A percentile compares a stretch with the other conserved stretches of the same genome.
Evolutionary conservation across 331 rosid species (phyloP).

Genomic region (Pyracantha coccinea): DNA sequence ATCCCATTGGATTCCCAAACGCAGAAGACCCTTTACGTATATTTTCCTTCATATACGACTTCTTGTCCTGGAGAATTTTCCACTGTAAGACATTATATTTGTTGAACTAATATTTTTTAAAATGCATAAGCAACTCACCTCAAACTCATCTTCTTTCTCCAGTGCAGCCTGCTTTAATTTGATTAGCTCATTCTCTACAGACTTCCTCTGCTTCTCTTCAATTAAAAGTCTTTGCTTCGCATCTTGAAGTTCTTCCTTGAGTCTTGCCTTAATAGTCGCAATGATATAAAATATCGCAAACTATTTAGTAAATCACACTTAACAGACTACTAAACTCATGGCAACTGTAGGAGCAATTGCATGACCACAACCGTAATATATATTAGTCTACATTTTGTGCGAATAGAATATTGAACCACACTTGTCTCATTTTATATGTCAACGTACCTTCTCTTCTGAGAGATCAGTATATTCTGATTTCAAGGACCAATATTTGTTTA

Average conservation of each 20-base stretch:
- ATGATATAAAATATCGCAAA: neutral
- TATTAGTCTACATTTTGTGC: neutral
- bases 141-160: conserved; percentile 33
- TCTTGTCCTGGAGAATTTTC: conserved; percentile 32
- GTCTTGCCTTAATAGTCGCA: conserved; percentile 23
- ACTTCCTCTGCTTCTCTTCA: conserved; percentile 52
- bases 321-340: neutral
- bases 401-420: neutral
- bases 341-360: neutral
- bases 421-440: neutral
- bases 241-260: conserved; percentile 36
- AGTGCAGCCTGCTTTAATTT: conserved; percentile 28
- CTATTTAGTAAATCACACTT: neutral
- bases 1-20: conserved; percentile 26
- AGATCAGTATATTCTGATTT: conserved; percentile 28
- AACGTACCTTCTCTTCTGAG: conserved; percentile 43
- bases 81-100: conserved; percentile 3
- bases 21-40: conserved; percentile 21
- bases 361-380: neutral
- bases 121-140: conserved; percentile 25
- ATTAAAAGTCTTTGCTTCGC: conserved; percentile 28
- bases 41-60: conserved; percentile 32
- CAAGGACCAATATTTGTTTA: conserved; percentile 38
- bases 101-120: neutral
- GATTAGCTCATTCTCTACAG: conserved; percentile 37